Evolutionary conservation across 2,329 filamentous ascomycete genomes (phyloP), one percentile per base, ranked within the genome.

Genomic region (Akanthomyces muscarius): DNA sequence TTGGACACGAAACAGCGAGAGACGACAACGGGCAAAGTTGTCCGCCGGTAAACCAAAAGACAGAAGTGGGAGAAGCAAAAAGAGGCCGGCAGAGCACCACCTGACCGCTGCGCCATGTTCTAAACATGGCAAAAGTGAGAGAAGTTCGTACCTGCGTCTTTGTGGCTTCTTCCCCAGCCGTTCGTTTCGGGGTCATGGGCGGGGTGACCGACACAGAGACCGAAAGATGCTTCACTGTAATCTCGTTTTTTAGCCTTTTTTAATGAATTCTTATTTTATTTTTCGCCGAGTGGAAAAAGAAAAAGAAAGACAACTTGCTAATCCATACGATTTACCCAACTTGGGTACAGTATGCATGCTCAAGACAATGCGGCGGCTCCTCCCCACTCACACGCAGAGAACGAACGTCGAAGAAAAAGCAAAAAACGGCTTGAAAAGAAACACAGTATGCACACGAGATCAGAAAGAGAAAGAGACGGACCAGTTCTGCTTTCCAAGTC

Each of bases 401-500:
- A 36, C 33, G 30, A 7, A 28, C 41, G n/a, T 38, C 11, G n/a
- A 52, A 16, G 57, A 60, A 52, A 52, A 60, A 60, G 57, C 45
- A 60, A 60, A 44, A 11, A 38, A 33, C 10, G 18, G 14, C 7
- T 5, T 16, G 10, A 55, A 55, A 44, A 36, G 36, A 52, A 42
- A 28, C 7, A 8, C 6, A 5, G 28, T 13, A 50, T 10, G 18
- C 23, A 38, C 6, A 50, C 1, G 21, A 33, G 21, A 25, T 28
- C 28, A 25, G 16, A 6, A 28, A 4, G 25, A 28, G 38, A 30
- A 42, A 4, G 42, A 23, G 48, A 16, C 33, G 21, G 45, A 59
- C 56, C 44, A 23, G 30, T 50, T 7, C 44, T 38, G 44, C 50
- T 51, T 50, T 58, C 55, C 38, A 50, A 50, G 55, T 50, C 55